phyloP scores from a whole-genome alignment of 2,329 filamentous ascomycete genomes.

The Colletotrichum higginsianum region DNA sequence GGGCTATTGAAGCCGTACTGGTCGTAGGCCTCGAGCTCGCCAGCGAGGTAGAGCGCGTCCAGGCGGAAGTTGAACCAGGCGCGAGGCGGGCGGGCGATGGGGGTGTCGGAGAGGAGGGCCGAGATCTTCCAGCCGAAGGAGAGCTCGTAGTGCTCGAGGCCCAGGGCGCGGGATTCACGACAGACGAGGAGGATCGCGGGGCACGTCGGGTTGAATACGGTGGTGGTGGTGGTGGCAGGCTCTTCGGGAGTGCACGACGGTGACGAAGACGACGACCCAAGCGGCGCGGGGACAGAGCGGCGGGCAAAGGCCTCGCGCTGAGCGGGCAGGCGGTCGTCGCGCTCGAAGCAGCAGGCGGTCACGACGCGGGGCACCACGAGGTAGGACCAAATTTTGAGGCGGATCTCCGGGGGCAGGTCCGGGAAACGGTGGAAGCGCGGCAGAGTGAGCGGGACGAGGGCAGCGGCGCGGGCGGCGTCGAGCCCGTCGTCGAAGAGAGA shows the following conservation, averaged over 20 bases:
- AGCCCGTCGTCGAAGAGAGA: conserved; percentile 60
- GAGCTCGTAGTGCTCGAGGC: conserved; percentile 60
- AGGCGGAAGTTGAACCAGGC: conserved; percentile 64
- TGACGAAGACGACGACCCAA: conserved; percentile 42
- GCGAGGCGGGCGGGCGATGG: conserved; percentile 53
- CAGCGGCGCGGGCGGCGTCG: conserved; percentile 41
- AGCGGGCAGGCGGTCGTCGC: conserved; percentile 47
- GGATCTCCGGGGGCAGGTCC: conserved; percentile 62
- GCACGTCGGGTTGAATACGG: conserved; percentile 46
- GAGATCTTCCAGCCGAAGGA: conserved; percentile 64
- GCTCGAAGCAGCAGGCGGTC: conserved; percentile 59
- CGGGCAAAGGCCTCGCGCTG: conserved; percentile 44
- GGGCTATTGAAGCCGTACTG: conserved; percentile 62
- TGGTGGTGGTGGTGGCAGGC: conserved; percentile 16
- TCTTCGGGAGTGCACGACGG: not conserved
- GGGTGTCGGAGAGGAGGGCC: conserved; percentile 54
- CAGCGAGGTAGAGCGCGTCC: conserved; percentile 63
- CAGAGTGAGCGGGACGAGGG: conserved; percentile 46
- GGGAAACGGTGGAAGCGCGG: conserved; percentile 56
- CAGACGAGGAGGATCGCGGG: conserved; percentile 62
- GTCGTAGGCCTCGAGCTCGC: conserved; percentile 64
- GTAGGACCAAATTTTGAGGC: conserved; percentile 63
- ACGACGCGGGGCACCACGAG: conserved; percentile 63
- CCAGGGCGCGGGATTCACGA: conserved; percentile 60
- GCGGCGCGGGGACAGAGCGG: conserved; percentile 43